Percentiles rank a stretch among this genome's conserved stretches.
Conservation (phyloP, 768 basidiomycete genomes). For the Fibroporia radiculosa region DNA sequence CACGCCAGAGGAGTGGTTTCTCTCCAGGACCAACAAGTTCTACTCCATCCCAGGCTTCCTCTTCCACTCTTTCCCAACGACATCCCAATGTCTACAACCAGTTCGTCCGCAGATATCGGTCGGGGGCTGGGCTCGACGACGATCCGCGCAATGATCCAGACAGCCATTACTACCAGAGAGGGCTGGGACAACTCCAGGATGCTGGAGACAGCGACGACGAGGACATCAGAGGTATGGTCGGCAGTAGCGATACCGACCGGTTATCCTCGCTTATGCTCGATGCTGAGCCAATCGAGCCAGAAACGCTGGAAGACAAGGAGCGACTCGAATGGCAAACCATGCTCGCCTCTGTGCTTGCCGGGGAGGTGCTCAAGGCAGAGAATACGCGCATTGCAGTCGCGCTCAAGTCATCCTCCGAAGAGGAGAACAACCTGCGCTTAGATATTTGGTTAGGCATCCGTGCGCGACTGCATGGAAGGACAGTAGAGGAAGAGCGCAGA, state of each 20-base stretch:
- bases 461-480: conserved; percentile 74
- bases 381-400: conserved; percentile 86
- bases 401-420: conserved; percentile 59
- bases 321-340: conserved; percentile 94
- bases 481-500: conserved; percentile 75
- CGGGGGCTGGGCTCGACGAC: conserved; percentile 51
- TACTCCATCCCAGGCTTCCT: conserved; percentile 20
- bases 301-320: conserved; percentile 68
- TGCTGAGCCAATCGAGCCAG: conserved; percentile 56
- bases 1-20: conserved; percentile 23
- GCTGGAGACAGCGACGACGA: conserved; percentile 77
- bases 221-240: conserved; percentile 38
- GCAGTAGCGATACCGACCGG: conserved; percentile 41
- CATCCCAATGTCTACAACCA: conserved; percentile 69
- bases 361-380: conserved; percentile 92
- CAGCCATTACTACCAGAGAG: conserved; percentile 71
- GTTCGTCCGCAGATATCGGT: conserved; percentile 70
- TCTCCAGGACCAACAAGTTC: conserved; percentile 23
- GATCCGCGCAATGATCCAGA: conserved; percentile 78
- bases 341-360: conserved; percentile 86
- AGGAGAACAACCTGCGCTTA: conserved; percentile 57
- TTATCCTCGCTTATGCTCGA: conserved; percentile 48
- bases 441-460: conserved; percentile 88
- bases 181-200: conserved; percentile 58
- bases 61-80: conserved; percentile 23